Evolutionary conservation across 2,329 filamentous ascomycete genomes (phyloP), one percentile per base, ranked within the genome.

Genomic region (Sarocladium strictum): DNA sequence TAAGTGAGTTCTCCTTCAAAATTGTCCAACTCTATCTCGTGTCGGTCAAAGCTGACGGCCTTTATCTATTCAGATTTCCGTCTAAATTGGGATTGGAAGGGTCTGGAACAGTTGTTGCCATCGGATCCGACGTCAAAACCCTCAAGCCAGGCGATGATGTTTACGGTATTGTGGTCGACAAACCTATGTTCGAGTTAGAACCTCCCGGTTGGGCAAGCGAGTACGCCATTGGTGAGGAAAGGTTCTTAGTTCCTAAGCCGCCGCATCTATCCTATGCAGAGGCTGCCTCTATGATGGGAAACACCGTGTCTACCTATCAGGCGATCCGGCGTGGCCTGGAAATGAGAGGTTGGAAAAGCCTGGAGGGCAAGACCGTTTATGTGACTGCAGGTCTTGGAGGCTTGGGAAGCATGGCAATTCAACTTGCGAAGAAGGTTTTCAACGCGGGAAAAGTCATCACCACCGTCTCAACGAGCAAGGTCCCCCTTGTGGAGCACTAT

Each of bases 381-480:
- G 68, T 83, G 6, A 71, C 76, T 0, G 79, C 68, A 2, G 79
- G 72, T 0, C 68, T 83, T 35, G 73, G 77, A 53, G 75, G 71
- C 1, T 75, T 72, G 0, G 78, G 79, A 0, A 67, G 70, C 2
- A 63, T 74, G 24, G 74, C 66, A 0, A 69, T 75, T 24, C 78
- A 82, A 63, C 62, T 81, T 2, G 74, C 77, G 2, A 78, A 76
- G 59, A 75, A 77, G 27, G 68, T 75, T 2, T 80, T 77, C 49
- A 69, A 73, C 0, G 79, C 73, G 1, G 62, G 62, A 0, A 72
- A 67, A 47, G 66, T 82, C 54, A 75, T 83, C 45, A 70, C 77
- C 0, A 80, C 78, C 0, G 76, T 77, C 0, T 81, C 78, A 3
- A 80, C 78, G 21, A 57, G 70, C 10, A 83, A 83, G 63, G 55